Base-by-base conservation (phyloP, 2,329 filamentous ascomycete species). In the Fusarium devonianum region DNA sequence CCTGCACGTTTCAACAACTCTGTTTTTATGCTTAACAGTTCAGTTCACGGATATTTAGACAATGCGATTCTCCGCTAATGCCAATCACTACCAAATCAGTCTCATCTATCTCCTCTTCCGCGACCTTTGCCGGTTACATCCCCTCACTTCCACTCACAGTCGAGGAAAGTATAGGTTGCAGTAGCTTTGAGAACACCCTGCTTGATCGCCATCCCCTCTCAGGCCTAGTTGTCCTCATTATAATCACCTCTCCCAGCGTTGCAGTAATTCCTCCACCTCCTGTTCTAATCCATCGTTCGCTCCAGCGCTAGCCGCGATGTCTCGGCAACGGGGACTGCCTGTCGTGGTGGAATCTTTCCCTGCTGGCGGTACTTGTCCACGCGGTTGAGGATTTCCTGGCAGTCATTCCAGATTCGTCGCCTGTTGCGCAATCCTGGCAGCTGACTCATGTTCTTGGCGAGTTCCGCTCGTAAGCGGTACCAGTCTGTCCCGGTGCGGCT, bases 371-470 rank as follows among this genome's bases (percentile, higher is more conserved):
- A 44, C 4, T 12, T 1, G 18, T 53, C 49, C n/a, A 50, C 37
- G 3, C 46, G n/a, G 17, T 50, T 21, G 6, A 53, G 18, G n/a
- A 51, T 53, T 6, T 29, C 32, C 4, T 51, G 37, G 5, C 49
- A 56, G 4, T 32, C 40, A 2, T 42, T 18, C 53, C 53, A 56
- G 4, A 56, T 53, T 4, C 36, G 38, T 2, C 52, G 29, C 6
- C 53, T 39, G 19, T 56, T 56, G 4, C 10, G 35, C 12, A 56
- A 5, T 2, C 52, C 45, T 3, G 12, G 29, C 3, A 51, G 1
- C 5, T 11, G 29, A 3, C 7, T 16, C 38, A 21, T 22, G 4
- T 41, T 14, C 12, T 25, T n/a, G 12, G 6, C 21, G 10, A 50
- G n/a, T 6, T 50, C 37, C 6, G 22, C 32, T 8, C 33, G 32